These are phyloP conservation scores for Termitomyces sp. DNA, from an alignment of 768 basidiomycete species.

Conservation along the genomic window DNA sequence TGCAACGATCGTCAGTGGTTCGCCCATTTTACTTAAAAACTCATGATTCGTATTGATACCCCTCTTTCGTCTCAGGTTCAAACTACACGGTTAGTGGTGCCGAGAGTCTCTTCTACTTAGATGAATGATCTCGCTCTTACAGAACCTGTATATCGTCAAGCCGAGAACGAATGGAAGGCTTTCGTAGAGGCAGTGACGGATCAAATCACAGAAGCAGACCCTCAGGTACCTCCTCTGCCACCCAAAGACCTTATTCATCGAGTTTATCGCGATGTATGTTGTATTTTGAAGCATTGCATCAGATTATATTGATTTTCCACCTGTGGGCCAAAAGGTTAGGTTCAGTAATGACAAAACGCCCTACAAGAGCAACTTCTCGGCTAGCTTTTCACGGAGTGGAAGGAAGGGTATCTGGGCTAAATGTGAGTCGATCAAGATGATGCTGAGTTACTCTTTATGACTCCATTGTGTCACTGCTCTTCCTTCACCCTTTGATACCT, in stretches of 20 bases:
- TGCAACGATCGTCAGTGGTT: constrained; percentile 86
- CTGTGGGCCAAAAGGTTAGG: constrained; percentile 48
- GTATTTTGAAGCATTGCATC: background rate
- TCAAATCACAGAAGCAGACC: constrained; percentile 64
- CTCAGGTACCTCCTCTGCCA: constrained; percentile 82
- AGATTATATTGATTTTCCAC: background rate
- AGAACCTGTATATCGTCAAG: constrained; percentile 77
- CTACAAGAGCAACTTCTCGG: constrained; percentile 80
- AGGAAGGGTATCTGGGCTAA: constrained; percentile 85
- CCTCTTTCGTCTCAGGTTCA: constrained; percentile 57
- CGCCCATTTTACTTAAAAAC: background rate
- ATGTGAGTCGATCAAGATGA: constrained; percentile 44
- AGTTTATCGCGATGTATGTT: constrained; percentile 82
- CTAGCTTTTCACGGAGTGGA: constrained; percentile 84
- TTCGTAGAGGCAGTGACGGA: constrained; percentile 73
- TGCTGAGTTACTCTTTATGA: background rate
- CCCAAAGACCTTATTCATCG: constrained; percentile 89
- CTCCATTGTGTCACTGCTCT: background rate
- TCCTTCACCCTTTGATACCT: background rate
- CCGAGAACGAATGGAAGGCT: constrained; percentile 85
- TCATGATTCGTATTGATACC: background rate
- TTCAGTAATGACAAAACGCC: constrained; percentile 96
- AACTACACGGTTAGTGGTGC: constrained; percentile 54
- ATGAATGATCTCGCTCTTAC: background rate
- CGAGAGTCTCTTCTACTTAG: background rate